A percentile compares a stretch with the other conserved stretches of the same genome.
These are phyloP conservation scores for Xanthoconium stramineum DNA, from an alignment of 768 basidiomycete species.

Conservation along the genomic window DNA sequence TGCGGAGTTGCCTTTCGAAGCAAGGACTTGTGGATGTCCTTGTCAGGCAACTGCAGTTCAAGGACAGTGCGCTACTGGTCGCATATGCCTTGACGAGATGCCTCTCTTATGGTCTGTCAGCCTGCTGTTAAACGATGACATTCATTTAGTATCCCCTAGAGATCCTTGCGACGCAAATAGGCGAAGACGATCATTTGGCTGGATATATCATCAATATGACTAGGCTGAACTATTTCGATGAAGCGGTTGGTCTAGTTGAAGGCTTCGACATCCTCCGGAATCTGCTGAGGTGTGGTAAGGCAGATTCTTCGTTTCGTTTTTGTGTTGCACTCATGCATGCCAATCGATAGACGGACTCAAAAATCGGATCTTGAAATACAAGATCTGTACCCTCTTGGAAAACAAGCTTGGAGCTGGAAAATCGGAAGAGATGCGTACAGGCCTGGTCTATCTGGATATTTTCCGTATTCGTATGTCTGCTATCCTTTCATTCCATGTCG, in stretches of 20 bases:
- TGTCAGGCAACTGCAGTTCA: background rate
- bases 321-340: background rate
- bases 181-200: constrained; percentile 1
- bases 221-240: constrained; percentile 21
- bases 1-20: too few species aligned
- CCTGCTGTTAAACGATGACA: background rate
- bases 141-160: background rate
- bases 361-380: background rate
- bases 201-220: constrained; percentile 24
- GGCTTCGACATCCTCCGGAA: background rate
- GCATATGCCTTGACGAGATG: constrained; percentile 3
- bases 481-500: background rate
- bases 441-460: constrained; percentile 1
- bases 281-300: constrained; percentile 1
- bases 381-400: background rate
- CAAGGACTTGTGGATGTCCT: background rate
- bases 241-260: constrained; percentile 11
- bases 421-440: constrained; percentile 1
- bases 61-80: background rate
- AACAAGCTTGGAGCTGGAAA: background rate
- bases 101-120: background rate
- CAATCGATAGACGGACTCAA: background rate
- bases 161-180: constrained; percentile 3
- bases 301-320: background rate
- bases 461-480: background rate